phyloP scores from a whole-genome alignment of 2,329 filamentous ascomycete species.

The Hortaea werneckii region DNA sequence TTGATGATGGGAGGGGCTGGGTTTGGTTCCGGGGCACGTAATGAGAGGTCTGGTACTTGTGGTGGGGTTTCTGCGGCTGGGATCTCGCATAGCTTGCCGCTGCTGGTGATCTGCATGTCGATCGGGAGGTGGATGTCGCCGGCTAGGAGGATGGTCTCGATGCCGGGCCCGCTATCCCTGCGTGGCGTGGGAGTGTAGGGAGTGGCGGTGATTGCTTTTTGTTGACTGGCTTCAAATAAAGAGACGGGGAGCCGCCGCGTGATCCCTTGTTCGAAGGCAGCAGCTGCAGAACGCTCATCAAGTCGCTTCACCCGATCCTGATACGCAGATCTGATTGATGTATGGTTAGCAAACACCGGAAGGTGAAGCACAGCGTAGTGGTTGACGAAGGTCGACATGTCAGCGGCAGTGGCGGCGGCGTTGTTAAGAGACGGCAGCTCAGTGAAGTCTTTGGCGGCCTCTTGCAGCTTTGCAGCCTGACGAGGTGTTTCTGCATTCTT shows the following conservation, averaged over 20 bases:
- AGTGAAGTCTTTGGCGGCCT: too few species aligned
- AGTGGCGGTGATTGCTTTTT: too few species aligned
- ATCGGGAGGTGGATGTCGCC: background rate
- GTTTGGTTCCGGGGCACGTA: background rate
- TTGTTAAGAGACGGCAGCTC: too few species aligned
- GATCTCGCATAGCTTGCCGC: background rate
- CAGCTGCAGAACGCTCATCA: background rate
- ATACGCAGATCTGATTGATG: background rate
- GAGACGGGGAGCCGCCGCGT: background rate
- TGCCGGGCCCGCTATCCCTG: background rate
- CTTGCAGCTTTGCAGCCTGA: too few species aligned
- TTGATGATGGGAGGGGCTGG: background rate
- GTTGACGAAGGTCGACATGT: background rate
- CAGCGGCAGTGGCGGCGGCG: background rate
- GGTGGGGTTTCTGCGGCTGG: background rate
- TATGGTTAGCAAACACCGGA: background rate
- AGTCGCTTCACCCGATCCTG: background rate
- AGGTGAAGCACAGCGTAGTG: constrained; percentile 3
- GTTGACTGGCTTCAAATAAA: too few species aligned
- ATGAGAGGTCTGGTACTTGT: background rate
- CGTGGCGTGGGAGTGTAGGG: background rate
- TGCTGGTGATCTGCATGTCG: background rate
- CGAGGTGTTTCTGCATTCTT: too few species aligned
- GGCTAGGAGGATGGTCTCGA: background rate
- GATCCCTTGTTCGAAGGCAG: background rate